These are phyloP conservation scores for Orbilia blumenaviensis DNA, from an alignment of 2,329 filamentous ascomycete species.

Conservation along the genomic window DNA sequence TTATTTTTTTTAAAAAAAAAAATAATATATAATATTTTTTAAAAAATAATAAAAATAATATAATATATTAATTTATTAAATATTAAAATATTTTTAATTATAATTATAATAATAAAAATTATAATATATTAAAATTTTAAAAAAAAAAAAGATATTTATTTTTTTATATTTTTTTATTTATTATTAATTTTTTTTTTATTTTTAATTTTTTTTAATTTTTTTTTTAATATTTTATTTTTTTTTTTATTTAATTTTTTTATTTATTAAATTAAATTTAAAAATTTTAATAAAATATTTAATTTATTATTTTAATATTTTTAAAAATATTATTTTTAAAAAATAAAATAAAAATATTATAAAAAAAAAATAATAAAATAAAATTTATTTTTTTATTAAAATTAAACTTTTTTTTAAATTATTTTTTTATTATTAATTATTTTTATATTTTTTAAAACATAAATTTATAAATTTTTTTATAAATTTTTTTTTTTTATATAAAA, in stretches of 20 bases:
- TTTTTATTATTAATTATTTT: not conserved
- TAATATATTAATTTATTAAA: not conserved
- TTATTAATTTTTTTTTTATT: constrained; percentile 25
- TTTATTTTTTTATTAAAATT: constrained; percentile 21
- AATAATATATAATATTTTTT: no score
- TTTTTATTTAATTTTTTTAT: no score
- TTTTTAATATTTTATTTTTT: constrained; percentile 28
- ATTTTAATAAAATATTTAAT: not conserved
- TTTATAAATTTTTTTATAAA: no score
- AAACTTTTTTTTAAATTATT: not conserved
- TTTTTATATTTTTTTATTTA: not conserved
- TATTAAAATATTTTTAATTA: not conserved
- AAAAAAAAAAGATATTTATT: not conserved
- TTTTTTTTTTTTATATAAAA: no score
- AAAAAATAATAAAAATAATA: not conserved
- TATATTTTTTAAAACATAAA: constrained; percentile 6
- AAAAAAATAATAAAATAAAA: constrained; percentile 9
- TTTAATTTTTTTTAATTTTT: no score
- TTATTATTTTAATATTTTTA: not conserved
- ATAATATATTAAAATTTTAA: not conserved
- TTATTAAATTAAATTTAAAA: constrained; percentile 25
- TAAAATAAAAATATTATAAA: constrained; percentile 10
- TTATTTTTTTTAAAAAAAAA: no score
- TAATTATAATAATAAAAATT: not conserved
- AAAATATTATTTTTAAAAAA: no score